phyloP scores from a whole-genome alignment of 306 rosid species.

The Macrotyloma uniflorum region DNA sequence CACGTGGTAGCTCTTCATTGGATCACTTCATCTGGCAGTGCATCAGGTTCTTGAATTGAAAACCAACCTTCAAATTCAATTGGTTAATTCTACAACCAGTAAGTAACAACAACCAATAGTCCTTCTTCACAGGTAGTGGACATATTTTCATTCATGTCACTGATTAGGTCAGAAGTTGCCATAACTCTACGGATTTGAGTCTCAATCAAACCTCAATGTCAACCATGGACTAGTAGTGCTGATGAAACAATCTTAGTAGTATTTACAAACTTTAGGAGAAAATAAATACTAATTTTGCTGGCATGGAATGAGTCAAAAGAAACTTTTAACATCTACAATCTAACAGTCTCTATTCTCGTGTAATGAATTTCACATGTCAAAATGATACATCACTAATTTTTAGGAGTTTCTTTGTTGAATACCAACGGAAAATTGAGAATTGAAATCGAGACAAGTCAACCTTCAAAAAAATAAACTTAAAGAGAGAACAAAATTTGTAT shows the following conservation, averaged over 20 bases:
- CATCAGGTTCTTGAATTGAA: not conserved
- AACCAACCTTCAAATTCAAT: not conserved
- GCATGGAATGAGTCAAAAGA: conserved; percentile 12
- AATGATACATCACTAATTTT: not conserved
- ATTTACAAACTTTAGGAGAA: not conserved
- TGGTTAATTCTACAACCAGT: not conserved
- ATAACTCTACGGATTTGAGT: not conserved
- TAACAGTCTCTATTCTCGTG: not conserved
- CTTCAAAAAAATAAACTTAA: not conserved
- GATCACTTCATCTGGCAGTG: not conserved
- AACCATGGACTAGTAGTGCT: not conserved
- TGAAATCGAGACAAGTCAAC: not conserved
- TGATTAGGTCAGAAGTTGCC: not conserved
- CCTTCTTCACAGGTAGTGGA: not conserved
- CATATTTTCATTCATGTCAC: not conserved
- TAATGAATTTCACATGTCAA: not conserved
- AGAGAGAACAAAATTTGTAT: not conserved
- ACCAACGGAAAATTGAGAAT: not conserved
- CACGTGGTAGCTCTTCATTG: not conserved
- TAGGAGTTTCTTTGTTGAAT: not conserved
- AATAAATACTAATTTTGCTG: not conserved
- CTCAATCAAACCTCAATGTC: not conserved
- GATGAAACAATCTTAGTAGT: not conserved
- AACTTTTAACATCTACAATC: not conserved
- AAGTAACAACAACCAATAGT: not conserved